phyloP scores from a whole-genome alignment of 2,329 filamentous ascomycete species.

The Parafenestella ontariensis region DNA sequence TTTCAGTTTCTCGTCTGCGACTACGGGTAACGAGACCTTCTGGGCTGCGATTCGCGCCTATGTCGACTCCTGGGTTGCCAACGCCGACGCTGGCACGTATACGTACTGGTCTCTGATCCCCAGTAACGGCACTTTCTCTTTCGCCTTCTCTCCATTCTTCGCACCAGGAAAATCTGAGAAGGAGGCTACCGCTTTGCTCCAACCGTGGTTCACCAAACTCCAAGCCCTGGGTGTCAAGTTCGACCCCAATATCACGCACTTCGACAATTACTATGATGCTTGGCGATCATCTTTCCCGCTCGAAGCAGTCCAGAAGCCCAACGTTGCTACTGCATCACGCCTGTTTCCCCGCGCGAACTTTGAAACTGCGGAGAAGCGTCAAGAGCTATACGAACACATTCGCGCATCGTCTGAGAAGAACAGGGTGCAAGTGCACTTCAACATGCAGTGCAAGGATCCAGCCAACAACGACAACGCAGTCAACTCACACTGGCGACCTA shows the following conservation, averaged over 20 bases:
- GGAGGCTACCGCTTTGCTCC: slow-evolving; percentile 37
- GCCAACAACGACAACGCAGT: slow-evolving; percentile 41
- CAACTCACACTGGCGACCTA: slow-evolving; percentile 37
- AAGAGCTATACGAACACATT: slow-evolving; percentile 36
- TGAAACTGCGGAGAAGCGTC: slow-evolving; percentile 40
- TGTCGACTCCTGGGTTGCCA: slow-evolving; percentile 43
- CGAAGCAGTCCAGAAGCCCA: slow-evolving; percentile 43
- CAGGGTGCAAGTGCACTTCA: slow-evolving; percentile 45
- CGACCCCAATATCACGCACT: slow-evolving; percentile 45
- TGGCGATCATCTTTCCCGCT: slow-evolving; percentile 46
- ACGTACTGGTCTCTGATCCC: slow-evolving; percentile 43
- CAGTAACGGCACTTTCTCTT: slow-evolving; percentile 41
- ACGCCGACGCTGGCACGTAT: slow-evolving; percentile 47
- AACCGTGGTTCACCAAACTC: slow-evolving; percentile 43
- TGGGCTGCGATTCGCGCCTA: slow-evolving; percentile 40
- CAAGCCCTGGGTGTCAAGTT: slow-evolving; percentile 37
- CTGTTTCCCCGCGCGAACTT: slow-evolving; percentile 45
- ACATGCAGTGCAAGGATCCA: slow-evolving; percentile 42
- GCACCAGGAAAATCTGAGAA: slow-evolving; percentile 42
- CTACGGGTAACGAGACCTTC: slow-evolving; percentile 46
- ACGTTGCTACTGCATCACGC: slow-evolving; percentile 43
- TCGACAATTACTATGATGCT: slow-evolving; percentile 40
- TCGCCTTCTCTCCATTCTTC: slow-evolving; percentile 46
- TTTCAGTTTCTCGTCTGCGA: slow-evolving; percentile 40
- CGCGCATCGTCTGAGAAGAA: slow-evolving; percentile 44